Evolutionary conservation across 1,284 basidiomycete species (phyloP), one percentile per base, ranked within the genome.

Genomic region (Athelia psychrophila): DNA sequence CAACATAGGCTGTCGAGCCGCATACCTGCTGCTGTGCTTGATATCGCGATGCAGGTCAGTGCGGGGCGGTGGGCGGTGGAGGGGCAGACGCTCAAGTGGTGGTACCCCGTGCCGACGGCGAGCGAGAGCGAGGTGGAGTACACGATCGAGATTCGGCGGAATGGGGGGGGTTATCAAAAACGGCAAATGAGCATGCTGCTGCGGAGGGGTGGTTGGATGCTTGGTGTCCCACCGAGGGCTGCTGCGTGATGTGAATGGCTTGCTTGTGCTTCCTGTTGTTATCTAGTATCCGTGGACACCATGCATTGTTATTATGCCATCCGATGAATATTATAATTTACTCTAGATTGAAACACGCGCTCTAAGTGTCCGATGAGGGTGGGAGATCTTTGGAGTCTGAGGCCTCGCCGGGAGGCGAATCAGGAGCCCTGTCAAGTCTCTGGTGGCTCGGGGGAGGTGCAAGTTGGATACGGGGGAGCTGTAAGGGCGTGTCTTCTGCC

Each of bases 1-100:
- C n/a, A n/a, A n/a, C n/a, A n/a, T n/a, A n/a, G n/a, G 23, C 51
- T 49, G 44, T 44, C 44, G 19, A 51, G 36, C 2, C 36, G 2
- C n/a, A 50, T 67, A 9, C 50, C 49, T 51, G 55, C 55, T 15
- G 62, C 64, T 1, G 60, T 58, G 25, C 59, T 86, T 19, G 65
- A 71, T 24, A 65, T 83, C 38, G 66, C 71, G 18, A 74, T 86
- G 9, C 65, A 72, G 12, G 80, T 86, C 1, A 88, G 88, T 2
- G 76, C 75, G 1, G 95, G 95, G 1, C 65, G 74, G 35, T 92
- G 81, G 75, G 76, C 77, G 54, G 72, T 91, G 8, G 73, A 81
- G 8, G 92, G 91, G 2, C 86, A 88, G 71, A 79, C 72, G 33
- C 66, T 98, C 50, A 77, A 77, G 58, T 98, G 95, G 95, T 94